Evolutionary conservation across 2,329 filamentous ascomycete species (phyloP).

Genomic region (Rutstroemia sp.): DNA sequence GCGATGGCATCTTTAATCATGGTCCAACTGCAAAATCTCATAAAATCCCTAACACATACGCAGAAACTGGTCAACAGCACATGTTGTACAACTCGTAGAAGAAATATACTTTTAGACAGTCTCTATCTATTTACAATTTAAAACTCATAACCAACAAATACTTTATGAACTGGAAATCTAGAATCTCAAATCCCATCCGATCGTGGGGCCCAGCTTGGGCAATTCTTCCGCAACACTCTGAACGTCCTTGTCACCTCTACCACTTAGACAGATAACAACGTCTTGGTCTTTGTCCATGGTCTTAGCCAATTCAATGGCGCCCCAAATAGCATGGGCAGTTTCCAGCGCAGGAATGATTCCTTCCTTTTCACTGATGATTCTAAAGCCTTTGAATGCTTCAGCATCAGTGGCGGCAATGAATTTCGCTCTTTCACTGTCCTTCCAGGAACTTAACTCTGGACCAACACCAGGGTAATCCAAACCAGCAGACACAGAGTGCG

Average conservation of each 20-base stretch:
- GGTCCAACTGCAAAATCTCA: no score
- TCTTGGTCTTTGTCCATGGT: slow-evolving; percentile 84
- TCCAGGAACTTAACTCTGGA: slow-evolving; percentile 87
- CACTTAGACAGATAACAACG: slow-evolving; percentile 87
- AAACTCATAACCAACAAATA: background rate
- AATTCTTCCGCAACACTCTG: slow-evolving; percentile 95
- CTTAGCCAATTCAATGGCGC: slow-evolving; percentile 85
- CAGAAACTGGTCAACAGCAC: no score
- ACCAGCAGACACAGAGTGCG: slow-evolving; percentile 92
- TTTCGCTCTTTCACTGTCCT: slow-evolving; percentile 77
- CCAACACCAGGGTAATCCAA: slow-evolving; percentile 97
- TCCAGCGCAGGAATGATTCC: slow-evolving; percentile 96
- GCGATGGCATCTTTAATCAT: no score
- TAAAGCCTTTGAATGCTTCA: slow-evolving; percentile 82
- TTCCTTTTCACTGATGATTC: slow-evolving; percentile 76
- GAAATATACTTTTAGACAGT: no score
- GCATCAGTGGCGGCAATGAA: slow-evolving; percentile 91
- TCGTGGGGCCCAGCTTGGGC: slow-evolving; percentile 79
- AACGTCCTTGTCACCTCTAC: slow-evolving; percentile 95
- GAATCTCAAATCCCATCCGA: slow-evolving; percentile 66
- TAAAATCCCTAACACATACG: no score
- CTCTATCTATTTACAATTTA: background rate
- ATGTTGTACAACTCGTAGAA: no score
- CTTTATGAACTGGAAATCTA: slow-evolving; percentile 26
- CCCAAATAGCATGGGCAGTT: slow-evolving; percentile 86